These are phyloP conservation scores for Dendrostoma leiphaemia DNA, from an alignment of 2,329 filamentous ascomycete genomes.

Conservation along the genomic window DNA sequence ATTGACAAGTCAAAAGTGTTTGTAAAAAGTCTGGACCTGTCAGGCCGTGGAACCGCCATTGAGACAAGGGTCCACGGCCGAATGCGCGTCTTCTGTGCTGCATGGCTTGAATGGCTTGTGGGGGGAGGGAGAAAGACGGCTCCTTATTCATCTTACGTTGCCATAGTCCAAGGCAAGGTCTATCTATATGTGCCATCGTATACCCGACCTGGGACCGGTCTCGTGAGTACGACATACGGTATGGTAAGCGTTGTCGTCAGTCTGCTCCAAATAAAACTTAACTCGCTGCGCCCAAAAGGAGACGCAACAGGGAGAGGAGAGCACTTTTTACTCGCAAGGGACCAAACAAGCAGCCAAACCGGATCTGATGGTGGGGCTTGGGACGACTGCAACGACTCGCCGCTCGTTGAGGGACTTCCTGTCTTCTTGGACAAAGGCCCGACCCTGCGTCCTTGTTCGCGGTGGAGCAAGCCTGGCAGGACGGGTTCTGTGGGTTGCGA, in stretches of 20 bases:
- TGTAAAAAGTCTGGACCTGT: too few species aligned
- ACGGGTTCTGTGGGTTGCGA: not conserved
- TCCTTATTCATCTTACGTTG: not conserved
- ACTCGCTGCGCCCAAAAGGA: not conserved
- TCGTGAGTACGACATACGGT: too few species aligned
- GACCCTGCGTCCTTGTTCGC: not conserved
- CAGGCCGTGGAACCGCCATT: too few species aligned
- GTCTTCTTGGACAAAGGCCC: not conserved
- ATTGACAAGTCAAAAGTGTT: too few species aligned
- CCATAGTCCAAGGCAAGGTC: not conserved
- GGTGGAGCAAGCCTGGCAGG: not conserved
- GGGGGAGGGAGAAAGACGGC: not conserved
- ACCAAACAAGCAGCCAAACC: not conserved
- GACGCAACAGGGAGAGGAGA: not conserved
- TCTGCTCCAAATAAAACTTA: not conserved
- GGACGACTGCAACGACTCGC: not conserved
- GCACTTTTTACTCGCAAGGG: too few species aligned
- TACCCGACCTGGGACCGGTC: too few species aligned
- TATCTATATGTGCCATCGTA: not conserved
- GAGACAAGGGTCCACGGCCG: too few species aligned
- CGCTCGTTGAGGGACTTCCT: not conserved
- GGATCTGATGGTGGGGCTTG: conserved; percentile 1
- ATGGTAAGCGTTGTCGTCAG: too few species aligned
- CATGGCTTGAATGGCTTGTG: not conserved
- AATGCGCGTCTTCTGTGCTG: not conserved